Conservation (phyloP, 2,329 filamentous ascomycete species). For the Pseudogymnoascus sp. region DNA sequence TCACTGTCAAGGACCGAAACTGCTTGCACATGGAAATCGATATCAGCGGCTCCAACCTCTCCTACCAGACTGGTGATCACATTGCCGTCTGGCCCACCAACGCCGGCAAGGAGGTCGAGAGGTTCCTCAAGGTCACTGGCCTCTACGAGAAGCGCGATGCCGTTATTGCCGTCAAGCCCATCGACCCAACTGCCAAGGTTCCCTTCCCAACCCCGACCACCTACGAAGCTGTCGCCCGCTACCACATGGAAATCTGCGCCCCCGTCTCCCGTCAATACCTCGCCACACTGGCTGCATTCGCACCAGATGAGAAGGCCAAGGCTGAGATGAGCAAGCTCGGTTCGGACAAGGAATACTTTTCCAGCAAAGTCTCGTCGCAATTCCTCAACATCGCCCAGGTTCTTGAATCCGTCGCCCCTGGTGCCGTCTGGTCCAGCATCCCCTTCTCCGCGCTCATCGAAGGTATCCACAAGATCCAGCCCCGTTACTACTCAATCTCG, state of each 20-base stretch:
- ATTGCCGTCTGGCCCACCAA: constrained; percentile 97
- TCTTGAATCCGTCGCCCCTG: constrained; percentile 63
- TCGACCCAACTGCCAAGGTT: constrained; percentile 93
- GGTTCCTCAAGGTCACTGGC: constrained; percentile 73
- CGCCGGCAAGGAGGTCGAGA: constrained; percentile 82
- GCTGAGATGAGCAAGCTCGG: constrained; percentile 83
- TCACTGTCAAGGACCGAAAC: constrained; percentile 82
- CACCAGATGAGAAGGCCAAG: constrained; percentile 77
- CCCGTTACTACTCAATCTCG: constrained; percentile 98
- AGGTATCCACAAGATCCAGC: constrained; percentile 88
- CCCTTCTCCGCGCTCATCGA: constrained; percentile 95
- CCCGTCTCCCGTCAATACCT: constrained; percentile 95
- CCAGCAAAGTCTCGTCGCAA: constrained; percentile 70
- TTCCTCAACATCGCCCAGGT: constrained; percentile 87
- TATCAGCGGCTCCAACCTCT: constrained; percentile 79
- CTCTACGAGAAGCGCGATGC: constrained; percentile 68
- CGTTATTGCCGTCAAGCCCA: constrained; percentile 81
- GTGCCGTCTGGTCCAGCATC: constrained; percentile 71
- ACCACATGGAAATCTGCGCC: constrained; percentile 94
- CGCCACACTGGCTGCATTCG: constrained; percentile 77
- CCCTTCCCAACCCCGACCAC: constrained; percentile 96
- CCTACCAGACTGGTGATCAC: constrained; percentile 95
- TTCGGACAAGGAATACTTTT: constrained; percentile 91
- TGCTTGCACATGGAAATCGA: constrained; percentile 96
- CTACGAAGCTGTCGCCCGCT: constrained; percentile 85